Base-by-base conservation (phyloP, 805 yeast genomes). In the Lipomyces anomalus region DNA sequence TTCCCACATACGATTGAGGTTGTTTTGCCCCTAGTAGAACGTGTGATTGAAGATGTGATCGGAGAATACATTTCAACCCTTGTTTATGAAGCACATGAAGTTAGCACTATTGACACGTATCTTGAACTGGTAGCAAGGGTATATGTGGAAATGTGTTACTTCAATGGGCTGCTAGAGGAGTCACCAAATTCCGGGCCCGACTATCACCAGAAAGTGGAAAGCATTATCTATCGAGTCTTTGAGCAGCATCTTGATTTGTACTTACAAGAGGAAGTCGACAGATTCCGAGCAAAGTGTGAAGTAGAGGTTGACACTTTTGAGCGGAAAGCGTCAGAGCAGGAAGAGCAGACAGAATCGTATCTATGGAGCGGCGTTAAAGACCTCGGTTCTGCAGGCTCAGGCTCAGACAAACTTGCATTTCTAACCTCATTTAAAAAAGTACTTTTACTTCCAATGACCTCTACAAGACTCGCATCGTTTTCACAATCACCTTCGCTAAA, bases 351-450 rank as follows among this genome's bases (percentile, higher is more conserved):
- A 0, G 75, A 75, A 18, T 65, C 68, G 35, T 66, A 63, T 38
- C 68, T 78, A 28, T 65, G 74, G 61, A 71, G 73, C 52, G 72
- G 72, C 41, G 80, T 77, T 7, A 41, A 47, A 6, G 48, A 55
- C n/a, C 18, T 40, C 17, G 37, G 36, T 2, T 4, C 42, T 9
- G 29, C 35, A 9, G 40, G 35, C 16, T n/a, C 35, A n/a, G 55
- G 54, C 22, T 62, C 58, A 24, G 74, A 79, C 9, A 76, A 76
- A 49, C 66, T 63, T 39, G 80, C 75, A 50, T 76, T 77, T 48
- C 61, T 77, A 45, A 61, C 73, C 3, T 71, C 75, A 40, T 78
- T 77, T 59, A 71, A 67, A 47, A 73, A 72, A 44, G 78, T 74
- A 1, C 66, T 75, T 13, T 39, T 62, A 45, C 59, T 62, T 55